phyloP scores from a whole-genome alignment of 148 eudicot genomes.

The Hydrangea macrophylla region DNA sequence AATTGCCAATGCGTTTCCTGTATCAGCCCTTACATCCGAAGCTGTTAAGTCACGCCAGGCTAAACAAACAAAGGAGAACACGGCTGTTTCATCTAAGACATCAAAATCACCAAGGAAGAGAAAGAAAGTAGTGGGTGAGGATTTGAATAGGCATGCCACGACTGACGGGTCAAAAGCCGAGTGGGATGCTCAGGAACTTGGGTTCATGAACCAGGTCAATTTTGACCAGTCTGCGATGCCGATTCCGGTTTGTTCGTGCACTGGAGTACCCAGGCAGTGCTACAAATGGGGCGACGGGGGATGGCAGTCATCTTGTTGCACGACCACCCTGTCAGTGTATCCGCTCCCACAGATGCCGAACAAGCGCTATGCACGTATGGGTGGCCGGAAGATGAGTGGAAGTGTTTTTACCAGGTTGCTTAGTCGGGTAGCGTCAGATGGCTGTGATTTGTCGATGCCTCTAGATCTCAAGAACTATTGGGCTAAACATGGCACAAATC shows the following conservation, averaged over 20 bases:
- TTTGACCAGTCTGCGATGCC: constrained; percentile 59
- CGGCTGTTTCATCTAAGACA: constrained; percentile 18
- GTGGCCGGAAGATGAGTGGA: constrained; percentile 84
- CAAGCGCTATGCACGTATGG: constrained; percentile 57
- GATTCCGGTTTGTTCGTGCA: constrained; percentile 74
- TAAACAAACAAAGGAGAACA: constrained; percentile 35
- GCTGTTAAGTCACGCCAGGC: constrained; percentile 25
- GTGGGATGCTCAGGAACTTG: constrained; percentile 49
- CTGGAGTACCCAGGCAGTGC: constrained; percentile 57
- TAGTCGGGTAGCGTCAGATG: constrained; percentile 49
- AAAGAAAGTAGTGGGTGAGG: constrained; percentile 37
- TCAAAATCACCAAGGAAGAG: constrained; percentile 26
- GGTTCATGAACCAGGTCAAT: constrained; percentile 39
- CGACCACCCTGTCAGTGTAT: constrained; percentile 51
- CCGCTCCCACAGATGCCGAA: constrained; percentile 72
- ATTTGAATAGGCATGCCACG: constrained; percentile 48
- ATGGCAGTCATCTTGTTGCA: constrained; percentile 93
- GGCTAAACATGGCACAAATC: constrained; percentile 93
- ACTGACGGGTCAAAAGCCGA: constrained; percentile 51
- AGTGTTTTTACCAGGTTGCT: constrained; percentile 71
- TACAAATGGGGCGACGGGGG: constrained; percentile 91
- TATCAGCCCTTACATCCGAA: constrained; percentile 36
- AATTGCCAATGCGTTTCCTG: constrained; percentile 38
- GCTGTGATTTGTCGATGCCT: constrained; percentile 57
- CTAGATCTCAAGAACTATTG: constrained; percentile 68